These are phyloP conservation scores for Blastomyces gilchristii DNA, from an alignment of 2,329 filamentous ascomycete species.

Conservation along the genomic window DNA sequence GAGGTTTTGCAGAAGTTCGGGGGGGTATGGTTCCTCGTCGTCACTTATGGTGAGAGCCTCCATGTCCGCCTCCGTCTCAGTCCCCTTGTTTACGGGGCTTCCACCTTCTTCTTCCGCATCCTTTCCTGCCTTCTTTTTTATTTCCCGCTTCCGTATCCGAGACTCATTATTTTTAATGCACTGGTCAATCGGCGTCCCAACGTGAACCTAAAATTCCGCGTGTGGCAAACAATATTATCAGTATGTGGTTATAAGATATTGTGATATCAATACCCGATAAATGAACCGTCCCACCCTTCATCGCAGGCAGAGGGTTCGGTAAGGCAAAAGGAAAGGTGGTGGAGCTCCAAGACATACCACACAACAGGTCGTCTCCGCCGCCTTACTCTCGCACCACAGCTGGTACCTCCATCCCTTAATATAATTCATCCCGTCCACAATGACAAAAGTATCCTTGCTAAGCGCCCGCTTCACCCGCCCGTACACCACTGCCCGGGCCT, in stretches of 20 bases:
- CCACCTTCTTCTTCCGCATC: constrained; percentile 7
- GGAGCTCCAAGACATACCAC: constrained; percentile 38
- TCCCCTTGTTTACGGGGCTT: constrained; percentile 4
- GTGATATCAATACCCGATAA: background rate
- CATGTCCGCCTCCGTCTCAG: background rate
- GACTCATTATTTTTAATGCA: constrained; percentile 46
- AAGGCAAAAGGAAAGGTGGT: background rate
- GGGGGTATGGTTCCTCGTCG: constrained; percentile 37
- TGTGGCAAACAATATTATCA: constrained; percentile 1
- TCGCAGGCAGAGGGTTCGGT: background rate
- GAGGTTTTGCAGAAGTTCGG: constrained; percentile 52
- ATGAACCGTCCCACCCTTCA: background rate
- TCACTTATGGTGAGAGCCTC: constrained; percentile 13
- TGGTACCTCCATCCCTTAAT: constrained; percentile 61
- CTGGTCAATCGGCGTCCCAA: constrained; percentile 47
- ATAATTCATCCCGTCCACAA: constrained; percentile 56
- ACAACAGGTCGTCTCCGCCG: constrained; percentile 50
- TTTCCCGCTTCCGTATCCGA: constrained; percentile 21
- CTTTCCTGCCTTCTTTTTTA: constrained; percentile 2
- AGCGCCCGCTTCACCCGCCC: constrained; percentile 52
- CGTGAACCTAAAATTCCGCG: constrained; percentile 39
- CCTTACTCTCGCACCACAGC: constrained; percentile 57
- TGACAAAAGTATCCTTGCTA: constrained; percentile 48
- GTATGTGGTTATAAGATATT: background rate
- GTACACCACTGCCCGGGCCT: constrained; percentile 52